phyloP scores from a whole-genome alignment of 805 yeast genomes.

The Pichia californica region DNA sequence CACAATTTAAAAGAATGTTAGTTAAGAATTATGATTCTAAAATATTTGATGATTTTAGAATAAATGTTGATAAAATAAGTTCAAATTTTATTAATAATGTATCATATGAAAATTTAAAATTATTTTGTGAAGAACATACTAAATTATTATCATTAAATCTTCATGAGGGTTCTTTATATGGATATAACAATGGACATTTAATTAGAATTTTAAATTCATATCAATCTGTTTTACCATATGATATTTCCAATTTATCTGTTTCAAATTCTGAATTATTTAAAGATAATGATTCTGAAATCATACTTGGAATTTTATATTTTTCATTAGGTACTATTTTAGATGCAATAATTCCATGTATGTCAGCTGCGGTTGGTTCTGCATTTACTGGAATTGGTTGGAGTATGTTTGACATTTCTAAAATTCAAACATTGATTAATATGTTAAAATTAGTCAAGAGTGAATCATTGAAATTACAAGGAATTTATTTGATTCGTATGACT shows the following conservation, averaged over 20 bases:
- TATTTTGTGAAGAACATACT: conserved; percentile 4
- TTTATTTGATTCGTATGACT: conserved; percentile 6
- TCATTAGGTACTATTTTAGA: conserved; percentile 2
- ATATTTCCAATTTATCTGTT: conserved; percentile 5
- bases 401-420: background rate
- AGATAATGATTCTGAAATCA: background rate
- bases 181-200: conserved; percentile 9
- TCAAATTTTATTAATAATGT: background rate
- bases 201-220: conserved; percentile 11
- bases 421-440: background rate
- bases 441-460: background rate
- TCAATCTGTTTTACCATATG: conserved; percentile 10
- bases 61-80: conserved; percentile 3
- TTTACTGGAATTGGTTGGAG: background rate
- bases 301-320: conserved; percentile 3
- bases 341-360: conserved; percentile 7
- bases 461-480: conserved; percentile 1
- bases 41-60: conserved; percentile 6
- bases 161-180: conserved; percentile 1
- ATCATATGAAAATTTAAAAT: conserved; percentile 10
- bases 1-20: conserved; percentile 4
- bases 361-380: too few species aligned
- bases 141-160: background rate
- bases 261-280: background rate
- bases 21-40: background rate